Base-by-base conservation (phyloP, 2,329 filamentous ascomycete species). In the Cadophora malorum region DNA sequence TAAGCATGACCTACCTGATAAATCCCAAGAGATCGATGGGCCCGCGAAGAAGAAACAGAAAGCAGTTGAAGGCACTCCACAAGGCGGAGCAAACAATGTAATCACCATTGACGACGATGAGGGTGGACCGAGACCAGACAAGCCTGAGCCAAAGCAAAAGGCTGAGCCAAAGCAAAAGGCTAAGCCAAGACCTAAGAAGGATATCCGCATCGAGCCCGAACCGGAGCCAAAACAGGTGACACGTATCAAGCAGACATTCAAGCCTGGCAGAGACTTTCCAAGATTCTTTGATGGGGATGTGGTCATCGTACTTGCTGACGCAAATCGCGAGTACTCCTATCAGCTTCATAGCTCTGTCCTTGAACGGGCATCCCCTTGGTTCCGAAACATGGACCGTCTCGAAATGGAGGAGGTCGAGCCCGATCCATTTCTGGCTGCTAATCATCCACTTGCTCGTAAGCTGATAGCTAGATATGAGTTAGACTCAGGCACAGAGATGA, bases 201-300 rank as follows among this genome's bases (percentile, higher is more conserved):
- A 38, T 38, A 9, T 38, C 35, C 2, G 35, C 35, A 38, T 14
- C 35, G 12, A 38, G 35, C 35, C 35, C 35, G 35, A 38, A 7
- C 35, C 35, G 3, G 35, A 38, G 7, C 4, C 35, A 9, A 38
- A 38, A 38, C 35, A 38, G 12, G 35, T 10, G 35, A 9, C 35
- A 9, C 35, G 35, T 14, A 38, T 56, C 9, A 56, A 59, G 14
- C 41, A 5, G 12, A 35, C 65, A 4, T 1, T 41, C 19, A 45
- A 21, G 31, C 66, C 66, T 1, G 8, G 5, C 1, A 9, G 45
- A n/a, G 35, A 25, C 0, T 70, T 69, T 25, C 70, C 66, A 7
- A 53, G 58, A 16, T 72, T 72, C 28, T 31, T n/a, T 3, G 28
- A 50, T 19, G 68, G 67, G 4, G 64, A 70, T 64, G 64, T 70